Conservation (phyloP, 176 grass and related monocot genomes). For the Carex myosuroides region DNA sequence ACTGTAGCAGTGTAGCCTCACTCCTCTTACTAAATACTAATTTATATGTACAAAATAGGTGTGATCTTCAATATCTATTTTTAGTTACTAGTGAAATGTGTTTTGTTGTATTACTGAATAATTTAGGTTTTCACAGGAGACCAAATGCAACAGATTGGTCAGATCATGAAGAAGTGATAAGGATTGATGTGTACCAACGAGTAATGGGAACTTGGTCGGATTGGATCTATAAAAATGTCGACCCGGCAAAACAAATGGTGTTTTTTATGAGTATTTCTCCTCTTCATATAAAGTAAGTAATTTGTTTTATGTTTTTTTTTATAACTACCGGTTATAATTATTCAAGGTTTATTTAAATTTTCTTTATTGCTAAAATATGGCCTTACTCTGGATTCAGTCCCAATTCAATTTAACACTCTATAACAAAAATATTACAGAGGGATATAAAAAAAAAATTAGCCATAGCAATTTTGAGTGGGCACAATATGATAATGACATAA, state of each 20-base stretch:
- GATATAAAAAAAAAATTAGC: not conserved
- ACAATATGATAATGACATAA: not conserved
- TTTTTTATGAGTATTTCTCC: slow-evolving; percentile 95
- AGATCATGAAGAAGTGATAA: slow-evolving; percentile 55
- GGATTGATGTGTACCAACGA: slow-evolving; percentile 43
- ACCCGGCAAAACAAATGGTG: slow-evolving; percentile 39
- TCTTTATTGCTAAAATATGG: not conserved
- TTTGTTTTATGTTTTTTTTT: not conserved
- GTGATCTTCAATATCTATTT: not conserved
- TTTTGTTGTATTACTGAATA: not conserved
- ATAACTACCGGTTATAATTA: not conserved
- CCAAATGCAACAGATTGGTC: slow-evolving; percentile 53
- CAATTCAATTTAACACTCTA: not conserved
- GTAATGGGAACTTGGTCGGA: slow-evolving; percentile 54
- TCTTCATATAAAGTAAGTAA: slow-evolving; percentile 50
- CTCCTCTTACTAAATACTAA: not conserved
- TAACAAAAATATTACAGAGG: not conserved
- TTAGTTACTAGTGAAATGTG: not conserved
- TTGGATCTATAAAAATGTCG: slow-evolving; percentile 54
- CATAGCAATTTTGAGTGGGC: not conserved
- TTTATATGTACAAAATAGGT: not conserved
- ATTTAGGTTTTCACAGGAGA: slow-evolving; percentile 30
- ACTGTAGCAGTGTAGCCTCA: too few species aligned
- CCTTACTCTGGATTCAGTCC: not conserved
- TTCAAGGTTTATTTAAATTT: not conserved